Base-by-base conservation (phyloP, 768 basidiomycete species). In the Sutorius australiensis region DNA sequence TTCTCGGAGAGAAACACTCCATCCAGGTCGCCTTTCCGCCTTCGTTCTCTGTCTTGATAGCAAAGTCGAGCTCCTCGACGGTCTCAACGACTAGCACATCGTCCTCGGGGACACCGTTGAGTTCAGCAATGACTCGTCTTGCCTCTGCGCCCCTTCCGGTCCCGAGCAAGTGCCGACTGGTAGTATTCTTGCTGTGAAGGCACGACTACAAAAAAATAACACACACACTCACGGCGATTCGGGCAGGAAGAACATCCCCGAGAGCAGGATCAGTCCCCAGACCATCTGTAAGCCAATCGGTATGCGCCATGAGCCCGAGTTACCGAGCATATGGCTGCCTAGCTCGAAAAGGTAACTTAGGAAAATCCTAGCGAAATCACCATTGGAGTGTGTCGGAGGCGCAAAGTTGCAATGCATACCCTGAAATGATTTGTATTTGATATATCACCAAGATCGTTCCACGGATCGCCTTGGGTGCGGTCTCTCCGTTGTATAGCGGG, bases 1-100 rank as follows among this genome's bases (percentile, higher is more conserved):
- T 86, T 40, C 81, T 69, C 5, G 77, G 74, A 1, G 84, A 84
- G 76, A 91, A 90, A 67, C 87, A 88, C 65, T 91, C 89, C 27
- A 75, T 39, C 88, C 88, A 91, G 0, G 83, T 85, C 2, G 87
- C 86, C 62, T 87, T 85, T 7, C 89, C 89, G 19, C 87, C 88
- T 48, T 86, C 84, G 61, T 91, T 92, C 69, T 92, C 89, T 5
- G 78, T 81, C 14, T 72, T 73, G 62, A 92, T 84, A 36, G 77
- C 84, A 51, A 74, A 80, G 52, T 82, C 75, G 27, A 91, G 77
- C 57, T 90, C 88, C 27, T 79, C 80, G 16, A 89, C 69, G 6
- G 72, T 70, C 50, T 86, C 86, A 8, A 75, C 63, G 1, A 89
- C 84, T 11, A 88, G 56, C 0, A 74, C 67, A 54, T 88, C 80